These are phyloP conservation scores for Pseudocercospora pini-densiflorae DNA, from an alignment of 2,329 filamentous ascomycete genomes.

Conservation along the genomic window DNA sequence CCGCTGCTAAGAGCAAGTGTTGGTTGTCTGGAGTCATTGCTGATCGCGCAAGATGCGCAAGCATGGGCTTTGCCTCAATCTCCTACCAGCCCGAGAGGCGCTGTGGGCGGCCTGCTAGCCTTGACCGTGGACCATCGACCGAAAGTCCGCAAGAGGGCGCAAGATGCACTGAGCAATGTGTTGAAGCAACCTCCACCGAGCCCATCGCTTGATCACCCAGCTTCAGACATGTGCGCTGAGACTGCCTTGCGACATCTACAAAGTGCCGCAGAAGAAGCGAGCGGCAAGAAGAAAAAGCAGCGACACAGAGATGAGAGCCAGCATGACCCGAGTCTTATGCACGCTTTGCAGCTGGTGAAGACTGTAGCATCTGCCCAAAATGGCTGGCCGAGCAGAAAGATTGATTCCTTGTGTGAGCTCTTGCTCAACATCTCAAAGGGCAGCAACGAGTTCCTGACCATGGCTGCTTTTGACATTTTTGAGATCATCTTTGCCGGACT, in stretches of 20 bases:
- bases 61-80: conserved; percentile 86
- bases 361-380: conserved; percentile 83
- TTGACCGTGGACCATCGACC: conserved; percentile 85
- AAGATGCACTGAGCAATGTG: conserved; percentile 84
- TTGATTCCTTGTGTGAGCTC: conserved; percentile 87
- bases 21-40: conserved; percentile 88
- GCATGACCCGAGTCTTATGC: conserved; percentile 74
- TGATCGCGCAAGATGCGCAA: conserved; percentile 83
- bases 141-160: conserved; percentile 91
- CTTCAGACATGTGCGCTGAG: conserved; percentile 94
- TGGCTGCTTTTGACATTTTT: conserved; percentile 96
- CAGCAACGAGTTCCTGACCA: conserved; percentile 93
- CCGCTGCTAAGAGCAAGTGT: conserved; percentile 85
- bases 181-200: conserved; percentile 86
- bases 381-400: conserved; percentile 96
- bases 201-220: conserved; percentile 90
- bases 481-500: conserved; percentile 95
- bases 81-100: conserved; percentile 83
- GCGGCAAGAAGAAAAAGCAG: conserved; percentile 69
- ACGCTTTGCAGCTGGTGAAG: conserved; percentile 90
- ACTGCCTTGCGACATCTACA: conserved; percentile 81
- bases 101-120: conserved; percentile 82
- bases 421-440: conserved; percentile 86
- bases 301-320: conserved; percentile 62
- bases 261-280: conserved; percentile 72